Evolutionary conservation across 192 early-diverging fungal species (phyloP), one percentile per base, ranked within the genome.

Genomic region (Mortierella hygrophila): DNA sequence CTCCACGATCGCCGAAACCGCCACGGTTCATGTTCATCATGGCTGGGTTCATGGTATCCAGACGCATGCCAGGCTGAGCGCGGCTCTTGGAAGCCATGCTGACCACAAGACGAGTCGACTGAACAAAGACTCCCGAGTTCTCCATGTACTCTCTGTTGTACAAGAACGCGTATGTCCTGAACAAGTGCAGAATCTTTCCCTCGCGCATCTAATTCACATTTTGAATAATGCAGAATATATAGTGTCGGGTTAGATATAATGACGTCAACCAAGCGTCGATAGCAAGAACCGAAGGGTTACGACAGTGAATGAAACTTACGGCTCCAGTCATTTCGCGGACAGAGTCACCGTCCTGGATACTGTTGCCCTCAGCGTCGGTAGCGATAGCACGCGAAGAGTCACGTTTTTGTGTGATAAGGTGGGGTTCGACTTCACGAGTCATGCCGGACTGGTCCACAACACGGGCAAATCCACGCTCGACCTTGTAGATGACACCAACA

Each of bases 171-270:
- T 93, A 92, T 10, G 93, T 89, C 32, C 96, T 93, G 74, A 93
- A 96, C 32, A 98, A 90, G 78, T 99, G 97, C 44, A 98, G 82
- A 70, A 98, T 95, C 0, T 92, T 92, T 7, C 94, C 97, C 35
- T 92, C 82, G 32, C 94, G 91, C 69, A 80, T 82, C 88, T 89
- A 82, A 21, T 42, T 21, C 21, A 47, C 6, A 26, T 40, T 15
- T 10, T 15, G 9, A 76, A 41, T 13, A 42, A 55, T 29, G 49
- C 54, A 0, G 16, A 3, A 26, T 15, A 47, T 4, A 6, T 6
- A 23, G 18, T 60, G 35, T 18, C 23, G 49, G 47, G 37, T 49
- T 23, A 55, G 16, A 29, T 15, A 38, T 40, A 8, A 77, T 38
- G 13, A 21, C 7, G 13, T 21, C 8, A 5, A 52, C 29, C 18